Evolutionary conservation across 306 rosid genomes (phyloP).

Genomic region (Elaeagnus macrophylla): DNA sequence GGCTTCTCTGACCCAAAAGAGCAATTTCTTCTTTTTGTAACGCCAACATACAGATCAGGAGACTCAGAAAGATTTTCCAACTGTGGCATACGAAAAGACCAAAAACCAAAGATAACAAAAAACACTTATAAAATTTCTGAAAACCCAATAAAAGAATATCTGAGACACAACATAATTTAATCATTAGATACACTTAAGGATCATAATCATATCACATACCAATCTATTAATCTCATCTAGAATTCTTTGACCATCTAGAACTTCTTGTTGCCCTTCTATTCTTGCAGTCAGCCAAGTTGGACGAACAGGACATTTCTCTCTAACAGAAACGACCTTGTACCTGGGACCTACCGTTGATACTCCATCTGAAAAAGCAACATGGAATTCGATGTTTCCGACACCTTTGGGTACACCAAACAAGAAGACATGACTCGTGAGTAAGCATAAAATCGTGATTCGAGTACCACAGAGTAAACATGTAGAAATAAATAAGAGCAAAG

Average conservation of each 20-base stretch:
- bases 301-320: slow-evolving; percentile 16
- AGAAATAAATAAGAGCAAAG: neutral
- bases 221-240: slow-evolving; percentile 35
- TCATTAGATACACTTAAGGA: no score
- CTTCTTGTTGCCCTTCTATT: slow-evolving; percentile 49
- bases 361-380: slow-evolving; percentile 55
- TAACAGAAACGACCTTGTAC: slow-evolving; percentile 56
- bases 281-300: slow-evolving; percentile 61
- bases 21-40: slow-evolving; percentile 44
- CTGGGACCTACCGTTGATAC: slow-evolving; percentile 42
- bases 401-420: slow-evolving; percentile 11
- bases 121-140: slow-evolving; percentile 6
- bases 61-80: slow-evolving; percentile 38
- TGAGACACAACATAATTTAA: neutral
- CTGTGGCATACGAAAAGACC: slow-evolving; percentile 32
- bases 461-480: neutral
- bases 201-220: slow-evolving; percentile 22
- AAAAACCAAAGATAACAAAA: slow-evolving; percentile 1
- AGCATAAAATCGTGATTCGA: neutral
- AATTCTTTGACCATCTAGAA: slow-evolving; percentile 56
- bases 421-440: neutral
- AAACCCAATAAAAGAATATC: slow-evolving; percentile 12
- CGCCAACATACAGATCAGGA: slow-evolving; percentile 68
- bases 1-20: slow-evolving; percentile 47
- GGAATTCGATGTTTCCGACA: slow-evolving; percentile 47